Evolutionary conservation across 139 green algal genomes (phyloP).

Genomic region (Chlamydomonas schloesseri): DNA sequence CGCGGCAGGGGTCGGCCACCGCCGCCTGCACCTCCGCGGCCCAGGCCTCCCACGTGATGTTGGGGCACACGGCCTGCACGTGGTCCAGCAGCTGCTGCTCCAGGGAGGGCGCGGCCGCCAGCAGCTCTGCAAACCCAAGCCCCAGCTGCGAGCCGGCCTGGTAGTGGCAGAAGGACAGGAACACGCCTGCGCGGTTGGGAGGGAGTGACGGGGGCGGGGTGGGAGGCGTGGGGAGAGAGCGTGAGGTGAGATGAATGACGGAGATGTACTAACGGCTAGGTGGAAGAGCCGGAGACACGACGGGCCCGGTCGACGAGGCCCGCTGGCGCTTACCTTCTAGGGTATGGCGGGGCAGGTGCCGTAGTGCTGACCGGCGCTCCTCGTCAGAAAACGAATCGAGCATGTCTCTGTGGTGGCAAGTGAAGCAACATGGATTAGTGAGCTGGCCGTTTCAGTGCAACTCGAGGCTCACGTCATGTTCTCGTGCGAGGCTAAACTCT

Average conservation of each 20-base stretch:
- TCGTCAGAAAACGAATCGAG: background rate
- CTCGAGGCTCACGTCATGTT: no score
- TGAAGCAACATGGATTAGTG: background rate
- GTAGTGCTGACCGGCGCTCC: background rate
- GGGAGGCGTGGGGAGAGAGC: no score
- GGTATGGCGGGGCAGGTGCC: conserved; percentile 2
- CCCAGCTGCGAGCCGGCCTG: conserved; percentile 15
- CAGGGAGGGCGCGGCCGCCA: background rate
- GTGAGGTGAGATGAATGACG: no score
- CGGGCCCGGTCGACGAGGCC: no score
- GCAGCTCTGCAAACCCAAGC: background rate
- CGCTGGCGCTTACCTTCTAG: conserved; percentile 34
- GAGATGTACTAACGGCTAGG: no score
- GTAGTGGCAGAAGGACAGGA: conserved; percentile 33
- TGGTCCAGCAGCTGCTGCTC: conserved; percentile 32
- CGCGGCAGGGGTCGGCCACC: background rate
- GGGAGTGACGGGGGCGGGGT: background rate
- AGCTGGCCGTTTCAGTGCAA: no score
- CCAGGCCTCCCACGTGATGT: conserved; percentile 20
- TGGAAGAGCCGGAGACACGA: no score
- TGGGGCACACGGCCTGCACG: background rate
- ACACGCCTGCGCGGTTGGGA: conserved; percentile 1
- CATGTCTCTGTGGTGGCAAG: background rate
- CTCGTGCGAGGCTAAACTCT: no score
- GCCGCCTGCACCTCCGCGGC: background rate